A percentile compares a stretch with the other conserved stretches of the same genome.
phyloP scores from a whole-genome alignment of 495 filamentous ascomycete genomes.

The Podospora conica region DNA sequence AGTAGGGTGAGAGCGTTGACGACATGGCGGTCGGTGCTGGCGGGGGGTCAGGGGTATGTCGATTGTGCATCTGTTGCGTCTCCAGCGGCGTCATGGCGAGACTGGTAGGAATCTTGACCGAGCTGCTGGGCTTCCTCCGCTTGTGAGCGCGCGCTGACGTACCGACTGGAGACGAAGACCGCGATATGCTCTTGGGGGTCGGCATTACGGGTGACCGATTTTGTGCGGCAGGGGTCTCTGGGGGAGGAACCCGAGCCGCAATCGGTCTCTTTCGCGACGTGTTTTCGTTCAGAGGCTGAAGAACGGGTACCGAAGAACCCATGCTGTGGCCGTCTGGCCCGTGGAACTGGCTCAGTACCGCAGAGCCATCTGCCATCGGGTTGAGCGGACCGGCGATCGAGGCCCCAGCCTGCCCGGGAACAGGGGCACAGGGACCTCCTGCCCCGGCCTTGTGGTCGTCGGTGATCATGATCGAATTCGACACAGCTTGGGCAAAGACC shows the following conservation, averaged over 20 bases:
- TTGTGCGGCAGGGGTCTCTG: neutral
- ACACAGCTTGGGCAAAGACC: slow-evolving; percentile 77
- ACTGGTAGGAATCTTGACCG: slow-evolving; percentile 4
- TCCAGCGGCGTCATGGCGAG: slow-evolving; percentile 15
- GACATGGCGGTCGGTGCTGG: neutral
- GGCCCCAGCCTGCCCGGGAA: neutral
- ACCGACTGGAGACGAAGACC: neutral
- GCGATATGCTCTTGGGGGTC: neutral
- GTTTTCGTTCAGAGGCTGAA: neutral
- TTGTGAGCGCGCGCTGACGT: neutral
- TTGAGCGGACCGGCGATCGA: neutral
- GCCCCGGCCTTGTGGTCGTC: slow-evolving; percentile 89
- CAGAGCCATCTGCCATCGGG: neutral
- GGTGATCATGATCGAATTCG: slow-evolving; percentile 85
- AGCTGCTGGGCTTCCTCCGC: slow-evolving; percentile 13
- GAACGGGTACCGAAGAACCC: neutral
- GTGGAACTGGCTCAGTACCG: slow-evolving; percentile 11
- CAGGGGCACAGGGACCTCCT: neutral
- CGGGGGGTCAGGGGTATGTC: neutral
- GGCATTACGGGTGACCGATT: neutral
- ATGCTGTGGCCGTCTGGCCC: neutral
- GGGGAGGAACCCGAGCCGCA: neutral
- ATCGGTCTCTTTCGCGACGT: neutral
- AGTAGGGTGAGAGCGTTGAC: neutral
- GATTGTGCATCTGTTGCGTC: neutral